A percentile compares a stretch with the other conserved stretches of the same genome.
Evolutionary conservation across 1,284 basidiomycete species (phyloP).

Genomic region (Cryptococcus wingfieldii): DNA sequence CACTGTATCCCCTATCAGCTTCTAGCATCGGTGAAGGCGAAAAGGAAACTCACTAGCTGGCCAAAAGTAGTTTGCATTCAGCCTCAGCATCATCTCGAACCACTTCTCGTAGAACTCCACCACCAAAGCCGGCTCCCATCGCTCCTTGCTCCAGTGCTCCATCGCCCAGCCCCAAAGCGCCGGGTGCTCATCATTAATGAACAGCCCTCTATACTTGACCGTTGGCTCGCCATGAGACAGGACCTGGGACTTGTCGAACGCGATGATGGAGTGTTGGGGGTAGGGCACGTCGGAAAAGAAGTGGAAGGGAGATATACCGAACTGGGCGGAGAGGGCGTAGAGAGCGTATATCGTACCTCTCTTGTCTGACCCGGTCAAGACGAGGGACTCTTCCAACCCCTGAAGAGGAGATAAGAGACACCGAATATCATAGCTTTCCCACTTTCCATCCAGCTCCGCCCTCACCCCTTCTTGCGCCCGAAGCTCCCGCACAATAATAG

Average conservation of each 20-base stretch:
- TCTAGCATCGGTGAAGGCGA: background rate
- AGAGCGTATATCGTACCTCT: constrained; percentile 59
- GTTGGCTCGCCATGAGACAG: constrained; percentile 64
- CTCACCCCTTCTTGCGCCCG: constrained; percentile 28
- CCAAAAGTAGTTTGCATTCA: constrained; percentile 69
- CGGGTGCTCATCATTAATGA: constrained; percentile 62
- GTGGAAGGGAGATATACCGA: constrained; percentile 52
- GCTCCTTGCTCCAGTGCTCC: constrained; percentile 41
- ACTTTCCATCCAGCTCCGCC: constrained; percentile 58
- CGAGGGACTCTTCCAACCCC: constrained; percentile 60
- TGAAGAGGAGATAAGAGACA: constrained; percentile 59
- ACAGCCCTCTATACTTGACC: constrained; percentile 65
- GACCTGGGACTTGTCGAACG: constrained; percentile 52
- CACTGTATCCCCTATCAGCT: constrained; percentile 15
- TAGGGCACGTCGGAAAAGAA: constrained; percentile 63
- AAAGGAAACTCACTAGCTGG: constrained; percentile 26
- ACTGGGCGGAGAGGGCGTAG: constrained; percentile 68
- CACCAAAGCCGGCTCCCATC: constrained; percentile 36
- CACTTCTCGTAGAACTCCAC: constrained; percentile 57
- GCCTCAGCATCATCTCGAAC: constrained; percentile 60
- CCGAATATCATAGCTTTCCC: constrained; percentile 60
- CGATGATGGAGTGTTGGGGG: constrained; percentile 54
- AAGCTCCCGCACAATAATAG: constrained; percentile 45
- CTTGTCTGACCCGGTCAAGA: constrained; percentile 62
- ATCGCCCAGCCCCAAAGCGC: constrained; percentile 56